Base-by-base conservation (phyloP, 192 early-diverging fungal species). In the Coemansia sp. region DNA sequence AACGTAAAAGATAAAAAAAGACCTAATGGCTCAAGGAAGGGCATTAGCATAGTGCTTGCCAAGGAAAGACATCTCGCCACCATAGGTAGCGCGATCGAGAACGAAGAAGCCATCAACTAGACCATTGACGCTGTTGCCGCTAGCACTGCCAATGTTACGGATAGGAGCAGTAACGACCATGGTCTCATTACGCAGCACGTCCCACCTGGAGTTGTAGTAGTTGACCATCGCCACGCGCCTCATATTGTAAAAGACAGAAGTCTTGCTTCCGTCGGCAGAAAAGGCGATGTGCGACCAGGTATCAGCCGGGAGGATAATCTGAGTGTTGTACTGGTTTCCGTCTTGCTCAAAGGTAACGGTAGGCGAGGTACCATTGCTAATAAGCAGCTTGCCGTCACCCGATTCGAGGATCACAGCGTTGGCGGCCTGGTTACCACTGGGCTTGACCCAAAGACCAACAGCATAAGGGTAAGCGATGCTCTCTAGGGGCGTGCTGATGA, bases 391-490 rank as follows among this genome's bases (percentile, higher is more conserved):
- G 45, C 76, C 76, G 27, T 79, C 71, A 60, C 71, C 68, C 2
- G 76, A 73, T 56, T 74, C 76, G 18, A 74, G 76, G 9, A 79
- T 44, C 10, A 73, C 76, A 15, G 71, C 76, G 22, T 79, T 64
- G 47, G 67, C 35, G 44, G 56, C 34, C 68, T 79, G 76, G 15
- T 66, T 62, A 22, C 70, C 76, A 47, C 49, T 70, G 41, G 76
- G 76, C 70, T 78, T 78, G 34, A 78, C 64, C 76, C 76, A 78
- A 67, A 78, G 62, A 20, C 67, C 76, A 47, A 78, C 62, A n/a
- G 76, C 63, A 27, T 78, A 78, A 43, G 76, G 76, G 44, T 78
- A 78, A 35, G 43, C 15, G 38, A 78, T 78, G 64, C 67, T 65
- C 44, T 78, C 76, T 0, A 78, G 49, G 3, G 76, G 76, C n/a